Conservation (phyloP, 1,284 basidiomycete genomes). For the Ustilago esculenta region DNA sequence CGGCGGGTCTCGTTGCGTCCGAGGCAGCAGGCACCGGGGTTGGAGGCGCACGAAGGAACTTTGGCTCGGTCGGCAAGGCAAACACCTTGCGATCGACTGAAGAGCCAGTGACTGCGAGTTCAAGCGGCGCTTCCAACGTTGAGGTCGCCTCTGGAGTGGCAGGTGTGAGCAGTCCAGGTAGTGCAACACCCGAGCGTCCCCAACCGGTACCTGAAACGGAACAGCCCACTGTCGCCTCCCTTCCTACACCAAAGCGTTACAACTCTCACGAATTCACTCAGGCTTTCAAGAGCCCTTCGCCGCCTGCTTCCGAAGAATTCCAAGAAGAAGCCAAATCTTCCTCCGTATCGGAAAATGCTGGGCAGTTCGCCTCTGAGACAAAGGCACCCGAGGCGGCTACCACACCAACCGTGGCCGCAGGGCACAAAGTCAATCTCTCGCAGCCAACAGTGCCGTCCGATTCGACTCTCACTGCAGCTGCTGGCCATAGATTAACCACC, state of each 20-base stretch:
- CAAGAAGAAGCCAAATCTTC: background rate
- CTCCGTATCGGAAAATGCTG: constrained; percentile 19
- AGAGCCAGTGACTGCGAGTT: background rate
- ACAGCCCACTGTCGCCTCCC: constrained; percentile 11
- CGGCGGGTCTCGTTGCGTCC: constrained; percentile 40
- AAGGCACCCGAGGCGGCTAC: constrained; percentile 44
- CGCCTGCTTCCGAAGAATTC: constrained; percentile 25
- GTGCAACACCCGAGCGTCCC: constrained; percentile 8
- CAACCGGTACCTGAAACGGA: constrained; percentile 22
- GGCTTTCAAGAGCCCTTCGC: constrained; percentile 41
- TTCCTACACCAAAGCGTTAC: constrained; percentile 40
- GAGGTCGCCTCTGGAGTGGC: constrained; percentile 18
- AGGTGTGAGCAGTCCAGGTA: constrained; percentile 10
- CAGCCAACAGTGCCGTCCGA: constrained; percentile 43
- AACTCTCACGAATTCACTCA: constrained; percentile 45
- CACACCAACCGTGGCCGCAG: constrained; percentile 24
- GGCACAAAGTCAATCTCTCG: constrained; percentile 20
- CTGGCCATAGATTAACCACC: constrained; percentile 7
- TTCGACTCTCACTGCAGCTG: constrained; percentile 25
- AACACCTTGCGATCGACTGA: constrained; percentile 20
- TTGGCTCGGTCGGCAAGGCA: constrained; percentile 43
- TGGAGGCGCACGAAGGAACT: constrained; percentile 54
- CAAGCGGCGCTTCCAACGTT: constrained; percentile 2
- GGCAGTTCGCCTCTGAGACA: constrained; percentile 32
- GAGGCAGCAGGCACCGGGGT: constrained; percentile 58